Percentiles rank a stretch among this genome's conserved stretches.
Evolutionary conservation across 2,329 filamentous ascomycete species (phyloP).

Genomic region (Colletotrichum echinochloae): DNA sequence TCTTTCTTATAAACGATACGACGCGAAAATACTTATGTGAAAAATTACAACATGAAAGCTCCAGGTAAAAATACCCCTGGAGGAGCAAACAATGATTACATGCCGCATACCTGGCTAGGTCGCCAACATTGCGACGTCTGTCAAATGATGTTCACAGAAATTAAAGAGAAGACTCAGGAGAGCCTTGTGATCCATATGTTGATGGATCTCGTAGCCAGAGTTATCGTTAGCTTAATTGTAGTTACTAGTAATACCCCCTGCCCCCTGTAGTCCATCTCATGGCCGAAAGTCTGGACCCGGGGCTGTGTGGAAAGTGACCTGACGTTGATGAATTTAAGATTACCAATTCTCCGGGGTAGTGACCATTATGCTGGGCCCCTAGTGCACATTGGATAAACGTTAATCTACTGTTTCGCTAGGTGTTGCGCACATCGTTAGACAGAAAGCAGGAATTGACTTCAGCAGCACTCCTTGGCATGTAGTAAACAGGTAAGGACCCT

Average conservation of each 20-base stretch:
- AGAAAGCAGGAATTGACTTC: too few relatives aligned
- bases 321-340: background rate
- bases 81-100: background rate
- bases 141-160: background rate
- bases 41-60: background rate
- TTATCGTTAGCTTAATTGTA: background rate
- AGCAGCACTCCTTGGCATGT: background rate
- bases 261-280: background rate
- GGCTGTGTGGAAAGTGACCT: background rate
- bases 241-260: background rate
- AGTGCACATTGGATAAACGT: background rate
- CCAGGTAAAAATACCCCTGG: background rate
- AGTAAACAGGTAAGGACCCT: background rate
- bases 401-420: background rate
- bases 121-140: background rate
- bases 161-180: background rate
- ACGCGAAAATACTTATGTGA: background rate
- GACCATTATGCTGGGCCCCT: background rate
- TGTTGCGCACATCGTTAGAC: background rate
- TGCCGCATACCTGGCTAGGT: background rate
- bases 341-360: background rate
- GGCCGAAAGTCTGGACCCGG: background rate
- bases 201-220: background rate
- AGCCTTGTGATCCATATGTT: background rate
- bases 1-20: background rate